A percentile compares a stretch with the other conserved stretches of the same genome.
phyloP scores from a whole-genome alignment of 805 yeast genomes.

The Suhomyces pyralidae region DNA sequence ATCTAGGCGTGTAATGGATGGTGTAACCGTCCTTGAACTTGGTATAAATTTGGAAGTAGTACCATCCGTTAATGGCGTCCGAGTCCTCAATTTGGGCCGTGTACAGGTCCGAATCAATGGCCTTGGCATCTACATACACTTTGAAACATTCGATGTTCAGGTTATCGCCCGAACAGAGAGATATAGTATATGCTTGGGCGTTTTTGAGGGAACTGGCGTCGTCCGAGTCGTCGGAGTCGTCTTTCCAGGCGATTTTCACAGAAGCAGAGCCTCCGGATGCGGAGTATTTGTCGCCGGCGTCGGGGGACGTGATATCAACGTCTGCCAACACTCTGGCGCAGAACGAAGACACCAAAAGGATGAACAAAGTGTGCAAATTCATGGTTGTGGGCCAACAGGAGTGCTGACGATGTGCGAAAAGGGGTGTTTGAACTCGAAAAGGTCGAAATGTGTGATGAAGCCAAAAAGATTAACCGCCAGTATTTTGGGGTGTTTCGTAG shows the following conservation, averaged over 20 bases:
- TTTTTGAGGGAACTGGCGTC: conserved; percentile 43
- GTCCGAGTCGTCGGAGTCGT: conserved; percentile 51
- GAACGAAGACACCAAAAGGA: conserved; percentile 3
- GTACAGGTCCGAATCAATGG: conserved; percentile 27
- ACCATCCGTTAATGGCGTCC: conserved; percentile 61
- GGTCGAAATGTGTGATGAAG: not conserved
- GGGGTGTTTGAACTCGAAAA: not conserved
- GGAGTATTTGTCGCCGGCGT: conserved; percentile 32
- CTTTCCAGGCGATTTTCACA: conserved; percentile 41
- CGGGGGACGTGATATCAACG: conserved; percentile 44
- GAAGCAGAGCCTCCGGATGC: conserved; percentile 37
- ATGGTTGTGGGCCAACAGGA: not conserved
- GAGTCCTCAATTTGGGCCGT: conserved; percentile 42
- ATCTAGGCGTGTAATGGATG: conserved; percentile 66
- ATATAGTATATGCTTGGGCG: conserved; percentile 46
- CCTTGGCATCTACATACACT: conserved; percentile 21
- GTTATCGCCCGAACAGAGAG: conserved; percentile 69
- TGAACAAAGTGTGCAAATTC: not conserved
- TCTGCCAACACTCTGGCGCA: conserved; percentile 39
- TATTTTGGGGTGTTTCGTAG: not conserved
- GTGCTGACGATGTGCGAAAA: not conserved
- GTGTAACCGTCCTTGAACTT: conserved; percentile 36
- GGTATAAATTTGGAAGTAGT: conserved; percentile 68
- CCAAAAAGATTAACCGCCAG: not conserved
- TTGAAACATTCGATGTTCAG: conserved; percentile 40